Percentiles rank a stretch among this genome's conserved stretches.
Evolutionary conservation across 441 rosid species (phyloP).

Genomic region (Monsonia emarginata): DNA sequence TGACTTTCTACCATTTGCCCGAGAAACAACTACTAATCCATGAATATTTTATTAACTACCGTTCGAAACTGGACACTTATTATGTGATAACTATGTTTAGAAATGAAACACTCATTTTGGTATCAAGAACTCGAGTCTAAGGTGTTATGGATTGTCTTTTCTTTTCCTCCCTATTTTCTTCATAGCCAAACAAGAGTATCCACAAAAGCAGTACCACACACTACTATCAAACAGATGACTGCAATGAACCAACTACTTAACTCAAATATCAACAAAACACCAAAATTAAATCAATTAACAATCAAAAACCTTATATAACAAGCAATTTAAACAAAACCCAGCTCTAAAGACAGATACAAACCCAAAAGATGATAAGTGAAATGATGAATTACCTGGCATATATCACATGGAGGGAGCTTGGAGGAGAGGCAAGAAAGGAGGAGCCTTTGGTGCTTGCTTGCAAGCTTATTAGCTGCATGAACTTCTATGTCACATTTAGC

Average conservation of each 20-base stretch:
- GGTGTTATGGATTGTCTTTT: not conserved
- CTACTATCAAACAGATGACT: no score
- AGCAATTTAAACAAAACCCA: not conserved
- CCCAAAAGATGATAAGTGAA: not conserved
- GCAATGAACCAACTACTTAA: no score
- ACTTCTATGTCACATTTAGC: conserved; percentile 53
- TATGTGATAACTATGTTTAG: no score
- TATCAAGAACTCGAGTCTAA: not conserved
- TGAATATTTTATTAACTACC: no score
- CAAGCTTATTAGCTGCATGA: conserved; percentile 65
- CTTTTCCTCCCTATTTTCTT: not conserved
- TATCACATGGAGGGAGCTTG: conserved; percentile 58
- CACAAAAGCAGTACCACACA: no score
- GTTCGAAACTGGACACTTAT: no score
- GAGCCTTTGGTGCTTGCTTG: conserved; percentile 67
- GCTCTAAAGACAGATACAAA: not conserved
- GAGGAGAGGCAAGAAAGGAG: conserved; percentile 46
- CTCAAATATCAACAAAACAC: no score
- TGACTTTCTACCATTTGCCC: no score
- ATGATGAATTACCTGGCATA: conserved; percentile 42
- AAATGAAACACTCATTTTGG: no score
- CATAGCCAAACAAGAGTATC: not conserved
- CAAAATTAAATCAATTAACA: not conserved
- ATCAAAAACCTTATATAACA: not conserved
- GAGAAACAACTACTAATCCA: no score